These are phyloP conservation scores for Podila minutissima DNA, from an alignment of 192 early-diverging fungal species.

Conservation along the genomic window DNA sequence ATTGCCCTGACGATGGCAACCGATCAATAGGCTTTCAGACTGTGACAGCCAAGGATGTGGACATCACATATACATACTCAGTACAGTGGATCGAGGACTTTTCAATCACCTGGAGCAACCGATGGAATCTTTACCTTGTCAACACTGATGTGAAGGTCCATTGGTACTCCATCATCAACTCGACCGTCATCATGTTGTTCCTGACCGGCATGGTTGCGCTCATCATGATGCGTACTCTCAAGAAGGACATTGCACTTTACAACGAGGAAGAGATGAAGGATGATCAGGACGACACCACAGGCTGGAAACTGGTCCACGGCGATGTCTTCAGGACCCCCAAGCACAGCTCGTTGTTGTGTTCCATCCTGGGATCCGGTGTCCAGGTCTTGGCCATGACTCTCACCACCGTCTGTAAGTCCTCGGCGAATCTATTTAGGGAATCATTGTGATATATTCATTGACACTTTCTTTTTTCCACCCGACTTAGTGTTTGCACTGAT, in stretches of 20 bases:
- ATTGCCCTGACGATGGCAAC: conserved; percentile 35
- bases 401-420: conserved; percentile 55
- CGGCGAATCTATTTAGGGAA: too few species aligned
- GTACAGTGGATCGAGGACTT: conserved; percentile 72
- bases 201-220: conserved; percentile 71
- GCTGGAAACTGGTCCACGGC: conserved; percentile 84
- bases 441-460: too few species aligned
- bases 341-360: conserved; percentile 71
- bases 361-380: conserved; percentile 75
- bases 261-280: conserved; percentile 64
- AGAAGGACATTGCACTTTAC: conserved; percentile 64
- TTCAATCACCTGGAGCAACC: conserved; percentile 60
- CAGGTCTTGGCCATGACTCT: conserved; percentile 70
- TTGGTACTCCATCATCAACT: conserved; percentile 79
- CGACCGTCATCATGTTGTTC: conserved; percentile 69
- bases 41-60: conserved; percentile 28
- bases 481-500: conserved; percentile 59
- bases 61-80: conserved; percentile 73
- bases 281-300: conserved; percentile 74
- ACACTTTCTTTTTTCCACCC: too few species aligned
- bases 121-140: conserved; percentile 75
- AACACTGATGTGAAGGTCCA: conserved; percentile 63
- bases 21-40: conserved; percentile 43
- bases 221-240: conserved; percentile 73
- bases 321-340: conserved; percentile 80